Percentiles rank a stretch among this genome's conserved stretches.
These are phyloP conservation scores for Turnera subulata DNA, from an alignment of 345 rosid genomes.

Conservation along the genomic window DNA sequence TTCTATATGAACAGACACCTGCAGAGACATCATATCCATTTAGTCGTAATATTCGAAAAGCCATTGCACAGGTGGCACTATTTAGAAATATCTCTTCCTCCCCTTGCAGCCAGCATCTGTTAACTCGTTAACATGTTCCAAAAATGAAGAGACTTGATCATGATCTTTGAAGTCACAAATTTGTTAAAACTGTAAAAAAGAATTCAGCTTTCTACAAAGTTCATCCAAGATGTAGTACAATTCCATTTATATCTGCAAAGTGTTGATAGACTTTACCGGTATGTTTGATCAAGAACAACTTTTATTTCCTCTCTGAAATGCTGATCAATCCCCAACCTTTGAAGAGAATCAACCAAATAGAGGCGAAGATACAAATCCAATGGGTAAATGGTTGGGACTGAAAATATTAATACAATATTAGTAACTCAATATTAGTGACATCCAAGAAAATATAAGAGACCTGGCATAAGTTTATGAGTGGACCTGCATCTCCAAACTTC, in stretches of 20 bases:
- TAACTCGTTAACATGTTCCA: conserved; percentile 22
- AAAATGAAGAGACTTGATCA: background rate
- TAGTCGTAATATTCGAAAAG: conserved; percentile 61
- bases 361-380: conserved; percentile 52
- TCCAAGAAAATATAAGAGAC: background rate
- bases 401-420: conserved; percentile 15
- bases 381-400: conserved; percentile 86
- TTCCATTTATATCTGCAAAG: background rate
- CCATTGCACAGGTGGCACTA: conserved; percentile 57
- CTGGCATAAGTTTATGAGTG: conserved; percentile 6
- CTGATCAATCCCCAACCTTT: conserved; percentile 63
- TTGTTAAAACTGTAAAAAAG: too few species aligned
- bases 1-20: conserved; percentile 34
- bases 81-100: conserved; percentile 68
- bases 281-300: conserved; percentile 47
- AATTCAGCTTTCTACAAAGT: background rate
- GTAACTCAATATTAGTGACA: conserved; percentile 5
- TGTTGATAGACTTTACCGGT: conserved; percentile 39
- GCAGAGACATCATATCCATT: conserved; percentile 69
- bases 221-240: too few species aligned
- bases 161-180: too few species aligned
- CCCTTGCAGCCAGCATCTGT: conserved; percentile 73
- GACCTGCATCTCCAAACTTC: conserved; percentile 70
- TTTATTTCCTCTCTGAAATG: conserved; percentile 59
- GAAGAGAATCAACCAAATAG: conserved; percentile 49